These are phyloP conservation scores for Metschnikowia reukaufii DNA, from an alignment of 805 yeast genomes.

Conservation along the genomic window DNA sequence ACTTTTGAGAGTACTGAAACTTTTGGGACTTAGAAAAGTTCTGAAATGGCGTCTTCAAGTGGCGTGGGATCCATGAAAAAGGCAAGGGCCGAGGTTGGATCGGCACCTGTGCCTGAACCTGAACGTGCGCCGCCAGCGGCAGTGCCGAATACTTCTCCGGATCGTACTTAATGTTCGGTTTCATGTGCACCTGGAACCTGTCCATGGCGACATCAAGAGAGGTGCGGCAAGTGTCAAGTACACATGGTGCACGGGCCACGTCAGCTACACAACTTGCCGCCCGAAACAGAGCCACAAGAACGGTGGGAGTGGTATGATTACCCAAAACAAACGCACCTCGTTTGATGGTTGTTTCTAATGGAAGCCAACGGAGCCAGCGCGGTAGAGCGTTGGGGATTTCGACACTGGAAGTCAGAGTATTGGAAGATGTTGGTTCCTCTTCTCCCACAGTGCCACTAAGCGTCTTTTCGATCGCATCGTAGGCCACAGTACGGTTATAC, in stretches of 20 bases:
- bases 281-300: slow-evolving; percentile 61
- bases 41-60: too few relatives aligned
- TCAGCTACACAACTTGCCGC: slow-evolving; percentile 60
- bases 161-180: slow-evolving; percentile 69
- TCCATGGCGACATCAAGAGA: slow-evolving; percentile 45
- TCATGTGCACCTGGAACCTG: slow-evolving; percentile 58
- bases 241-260: slow-evolving; percentile 43
- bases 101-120: too few relatives aligned
- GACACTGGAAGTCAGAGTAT: too few relatives aligned
- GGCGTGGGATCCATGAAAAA: too few relatives aligned
- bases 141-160: slow-evolving; percentile 13
- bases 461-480: slow-evolving; percentile 57
- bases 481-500: slow-evolving; percentile 78
- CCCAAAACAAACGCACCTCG: slow-evolving; percentile 80
- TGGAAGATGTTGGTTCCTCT: too few relatives aligned
- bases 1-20: too few relatives aligned
- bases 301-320: slow-evolving; percentile 71
- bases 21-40: too few relatives aligned
- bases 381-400: neutral
- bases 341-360: slow-evolving; percentile 57
- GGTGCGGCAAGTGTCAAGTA: slow-evolving; percentile 57
- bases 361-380: slow-evolving; percentile 48
- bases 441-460: too few relatives aligned
- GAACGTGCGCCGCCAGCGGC: neutral
- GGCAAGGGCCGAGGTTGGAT: too few relatives aligned